phyloP scores from a whole-genome alignment of 2,329 filamentous ascomycete genomes.

The Aureobasidium zeae region DNA sequence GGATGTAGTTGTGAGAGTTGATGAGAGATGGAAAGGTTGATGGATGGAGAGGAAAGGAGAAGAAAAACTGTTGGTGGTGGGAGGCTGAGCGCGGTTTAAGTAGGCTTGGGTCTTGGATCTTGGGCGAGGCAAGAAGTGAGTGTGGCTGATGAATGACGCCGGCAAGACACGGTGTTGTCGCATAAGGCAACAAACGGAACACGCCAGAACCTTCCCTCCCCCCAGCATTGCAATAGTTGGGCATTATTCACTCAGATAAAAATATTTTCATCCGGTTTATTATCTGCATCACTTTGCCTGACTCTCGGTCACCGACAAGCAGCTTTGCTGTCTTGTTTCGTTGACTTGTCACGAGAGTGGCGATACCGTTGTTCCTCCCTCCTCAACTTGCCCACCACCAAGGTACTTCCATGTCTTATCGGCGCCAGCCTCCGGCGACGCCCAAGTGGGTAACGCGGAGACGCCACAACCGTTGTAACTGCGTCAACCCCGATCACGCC shows the following conservation, averaged over 20 bases:
- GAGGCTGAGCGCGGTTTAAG: slow-evolving; percentile 6
- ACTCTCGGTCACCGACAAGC: neutral
- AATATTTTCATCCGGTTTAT: neutral
- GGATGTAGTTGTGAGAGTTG: slow-evolving; percentile 17
- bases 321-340: slow-evolving; percentile 3
- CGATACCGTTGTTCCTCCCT: neutral
- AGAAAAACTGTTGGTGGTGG: slow-evolving; percentile 1
- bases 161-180: slow-evolving; percentile 9
- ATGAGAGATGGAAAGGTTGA: slow-evolving; percentile 2
- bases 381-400: slow-evolving; percentile 6
- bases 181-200: slow-evolving; percentile 15
- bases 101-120: neutral
- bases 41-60: neutral
- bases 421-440: slow-evolving; percentile 7
- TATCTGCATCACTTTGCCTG: slow-evolving; percentile 4
- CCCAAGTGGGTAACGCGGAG: slow-evolving; percentile 2
- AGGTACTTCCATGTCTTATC: slow-evolving; percentile 15
- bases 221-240: neutral
- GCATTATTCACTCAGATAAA: neutral
- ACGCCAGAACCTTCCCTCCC: slow-evolving; percentile 16
- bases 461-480: slow-evolving; percentile 11
- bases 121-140: slow-evolving; percentile 8
- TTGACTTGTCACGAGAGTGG: slow-evolving; percentile 2
- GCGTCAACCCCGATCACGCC: too few species aligned
- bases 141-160: slow-evolving; percentile 13